Base-by-base conservation (phyloP, 192 early-diverging fungal species). In the Linnemannia elongata region DNA sequence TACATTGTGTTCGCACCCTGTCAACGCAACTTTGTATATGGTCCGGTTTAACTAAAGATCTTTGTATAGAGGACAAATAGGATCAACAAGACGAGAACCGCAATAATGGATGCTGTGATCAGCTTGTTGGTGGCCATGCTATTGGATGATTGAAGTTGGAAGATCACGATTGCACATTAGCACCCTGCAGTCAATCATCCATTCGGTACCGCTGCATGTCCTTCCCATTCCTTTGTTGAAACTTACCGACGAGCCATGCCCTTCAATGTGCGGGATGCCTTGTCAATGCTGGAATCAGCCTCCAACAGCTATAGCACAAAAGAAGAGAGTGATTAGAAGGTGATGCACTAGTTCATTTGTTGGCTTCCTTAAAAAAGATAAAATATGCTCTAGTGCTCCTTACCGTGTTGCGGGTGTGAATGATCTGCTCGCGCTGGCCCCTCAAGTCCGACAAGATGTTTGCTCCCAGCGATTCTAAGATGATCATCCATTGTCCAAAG, bases 401-500 rank as follows among this genome's bases (percentile, higher is more conserved):
- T 92, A 97, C 95, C 9, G 94, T 93, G 91, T 98, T 95, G 78
- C 95, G 90, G 35, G 97, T 96, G 69, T 94, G 89, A 36, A 95
- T 82, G 81, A 99, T 97, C 75, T 98, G 97, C 85, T 99, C 96
- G 45, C 98, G 82, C 88, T 99, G 98, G 39, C 94, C 90, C 74
- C 96, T 92, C 81, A 99, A 83, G 76, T 94, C 94, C 20, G 93
- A 92, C 73, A 99, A 89, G 27, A 97, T 98, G 44, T 91, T 93
- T 42, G 96, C 95, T 6, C 97, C 98, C 39, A 97, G 90, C 13
- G 91, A 81, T 89, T 99, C 98, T 90, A 60, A 69, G 22, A 66
- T n/a, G 52, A 72, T 17, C 20, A 20, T 57, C 22, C 42, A 36
- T 33, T 38, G 22, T n/a, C 39, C 20, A 79, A 30, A 45, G 52